phyloP scores from a whole-genome alignment of 2,329 filamentous ascomycete species.

The Neofusicoccum cordaticola region DNA sequence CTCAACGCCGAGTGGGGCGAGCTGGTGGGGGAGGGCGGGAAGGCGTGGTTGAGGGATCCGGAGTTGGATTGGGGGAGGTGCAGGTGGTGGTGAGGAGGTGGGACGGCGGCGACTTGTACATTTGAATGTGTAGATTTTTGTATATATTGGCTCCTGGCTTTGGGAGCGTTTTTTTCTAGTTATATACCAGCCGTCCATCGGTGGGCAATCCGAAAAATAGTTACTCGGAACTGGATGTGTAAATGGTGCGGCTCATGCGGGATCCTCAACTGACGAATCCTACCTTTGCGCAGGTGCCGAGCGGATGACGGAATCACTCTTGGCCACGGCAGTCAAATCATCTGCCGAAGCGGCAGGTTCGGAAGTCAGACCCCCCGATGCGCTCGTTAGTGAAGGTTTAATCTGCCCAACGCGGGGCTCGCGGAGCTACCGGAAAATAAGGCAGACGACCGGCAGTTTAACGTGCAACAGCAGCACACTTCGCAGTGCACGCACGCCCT shows the following conservation, averaged over 20 bases:
- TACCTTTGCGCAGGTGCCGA: too few species aligned
- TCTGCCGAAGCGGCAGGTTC: background rate
- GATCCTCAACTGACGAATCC: too few species aligned
- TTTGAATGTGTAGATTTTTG: background rate
- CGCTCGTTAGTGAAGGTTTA: background rate
- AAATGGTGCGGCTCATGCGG: background rate
- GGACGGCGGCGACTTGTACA: background rate
- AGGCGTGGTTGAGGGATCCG: constrained; percentile 4
- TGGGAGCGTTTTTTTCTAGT: background rate
- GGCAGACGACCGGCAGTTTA: too few species aligned
- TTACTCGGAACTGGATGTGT: background rate
- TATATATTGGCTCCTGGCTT: background rate
- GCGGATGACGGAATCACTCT: background rate
- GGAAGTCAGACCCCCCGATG: background rate
- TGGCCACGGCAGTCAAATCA: background rate
- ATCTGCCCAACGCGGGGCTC: background rate
- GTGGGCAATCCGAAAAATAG: too few species aligned
- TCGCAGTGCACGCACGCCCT: too few species aligned
- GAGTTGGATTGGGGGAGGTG: constrained; percentile 11
- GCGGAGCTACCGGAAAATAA: background rate
- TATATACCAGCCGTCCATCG: too few species aligned
- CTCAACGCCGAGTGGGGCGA: background rate
- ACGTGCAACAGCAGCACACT: too few species aligned
- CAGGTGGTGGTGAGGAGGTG: constrained; percentile 1
- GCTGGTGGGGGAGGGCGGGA: background rate